These are phyloP conservation scores for Naganishia vaughanmartiniae DNA, from an alignment of 768 basidiomycete species.

Conservation along the genomic window DNA sequence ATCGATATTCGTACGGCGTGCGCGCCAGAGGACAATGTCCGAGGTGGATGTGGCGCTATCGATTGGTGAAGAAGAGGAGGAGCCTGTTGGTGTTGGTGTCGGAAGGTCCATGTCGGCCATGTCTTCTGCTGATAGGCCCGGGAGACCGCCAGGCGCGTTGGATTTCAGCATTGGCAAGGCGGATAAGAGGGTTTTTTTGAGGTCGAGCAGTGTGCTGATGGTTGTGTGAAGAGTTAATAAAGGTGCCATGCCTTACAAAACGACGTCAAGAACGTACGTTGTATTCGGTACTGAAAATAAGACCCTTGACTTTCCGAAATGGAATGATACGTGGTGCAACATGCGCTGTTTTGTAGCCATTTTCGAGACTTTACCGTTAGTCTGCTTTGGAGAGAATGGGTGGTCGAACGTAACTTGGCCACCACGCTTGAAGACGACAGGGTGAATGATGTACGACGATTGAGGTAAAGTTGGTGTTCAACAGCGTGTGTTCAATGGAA, in stretches of 20 bases:
- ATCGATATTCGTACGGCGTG: constrained; percentile 15
- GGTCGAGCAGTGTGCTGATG: constrained; percentile 16
- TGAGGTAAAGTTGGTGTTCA: too few relatives aligned
- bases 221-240: too few relatives aligned
- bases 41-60: constrained; percentile 12
- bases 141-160: constrained; percentile 5
- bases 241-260: neutral
- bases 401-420: too few relatives aligned
- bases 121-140: constrained; percentile 27
- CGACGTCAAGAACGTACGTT: constrained; percentile 4
- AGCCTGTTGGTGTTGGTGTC: neutral
- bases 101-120: constrained; percentile 22
- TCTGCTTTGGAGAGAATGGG: too few relatives aligned
- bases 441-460: too few relatives aligned
- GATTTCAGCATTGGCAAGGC: constrained; percentile 19
- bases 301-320: constrained; percentile 23
- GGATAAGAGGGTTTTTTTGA: constrained; percentile 17
- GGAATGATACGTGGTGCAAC: constrained; percentile 26
- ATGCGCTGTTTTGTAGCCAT: constrained; percentile 20
- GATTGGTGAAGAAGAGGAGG: neutral
- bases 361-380: too few relatives aligned
- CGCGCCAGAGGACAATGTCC: constrained; percentile 27
- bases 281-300: constrained; percentile 26
- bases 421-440: too few relatives aligned
- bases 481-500: too few relatives aligned